Conservation (phyloP, 768 basidiomycete genomes). For the Dictyophora rubrovolvata region DNA sequence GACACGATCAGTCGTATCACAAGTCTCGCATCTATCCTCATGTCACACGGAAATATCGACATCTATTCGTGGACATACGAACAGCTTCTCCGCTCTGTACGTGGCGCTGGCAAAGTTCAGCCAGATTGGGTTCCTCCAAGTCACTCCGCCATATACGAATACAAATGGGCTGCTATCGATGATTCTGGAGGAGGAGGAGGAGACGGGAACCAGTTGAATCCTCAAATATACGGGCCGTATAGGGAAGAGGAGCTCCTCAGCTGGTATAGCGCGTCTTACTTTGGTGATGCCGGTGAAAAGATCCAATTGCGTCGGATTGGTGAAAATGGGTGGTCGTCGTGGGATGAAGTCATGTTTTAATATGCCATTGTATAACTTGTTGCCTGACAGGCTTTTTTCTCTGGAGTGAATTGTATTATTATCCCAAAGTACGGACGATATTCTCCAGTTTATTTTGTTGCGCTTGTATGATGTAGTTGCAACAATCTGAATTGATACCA, state of each 20-base stretch:
- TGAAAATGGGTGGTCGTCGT: constrained; percentile 56
- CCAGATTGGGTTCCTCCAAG: constrained; percentile 58
- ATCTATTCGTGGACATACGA: constrained; percentile 83
- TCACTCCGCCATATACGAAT: constrained; percentile 42
- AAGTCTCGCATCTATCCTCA: constrained; percentile 76
- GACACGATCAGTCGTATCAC: constrained; percentile 62
- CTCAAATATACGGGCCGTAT: constrained; percentile 60
- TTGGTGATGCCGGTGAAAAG: constrained; percentile 68
- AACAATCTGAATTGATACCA: too few species aligned
- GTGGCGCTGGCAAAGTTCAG: constrained; percentile 60
- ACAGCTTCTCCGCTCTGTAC: constrained; percentile 67
- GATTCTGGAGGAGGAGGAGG: constrained; percentile 16
- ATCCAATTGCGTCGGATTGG: constrained; percentile 60
- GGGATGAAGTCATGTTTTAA: constrained; percentile 49
- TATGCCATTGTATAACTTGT: constrained; percentile 16
- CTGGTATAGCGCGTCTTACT: constrained; percentile 77
- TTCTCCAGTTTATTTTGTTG: too few species aligned
- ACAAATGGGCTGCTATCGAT: constrained; percentile 53
- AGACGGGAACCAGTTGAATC: constrained; percentile 31
- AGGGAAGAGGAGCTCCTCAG: constrained; percentile 66
- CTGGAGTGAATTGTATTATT: too few species aligned
- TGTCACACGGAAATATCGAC: constrained; percentile 79
- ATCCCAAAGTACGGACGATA: too few species aligned
- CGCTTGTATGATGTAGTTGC: too few species aligned
- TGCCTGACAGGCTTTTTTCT: not conserved